Percentiles rank a stretch among this genome's conserved stretches.
phyloP scores from a whole-genome alignment of 257 asterid species.

The Primulina eburnea region DNA sequence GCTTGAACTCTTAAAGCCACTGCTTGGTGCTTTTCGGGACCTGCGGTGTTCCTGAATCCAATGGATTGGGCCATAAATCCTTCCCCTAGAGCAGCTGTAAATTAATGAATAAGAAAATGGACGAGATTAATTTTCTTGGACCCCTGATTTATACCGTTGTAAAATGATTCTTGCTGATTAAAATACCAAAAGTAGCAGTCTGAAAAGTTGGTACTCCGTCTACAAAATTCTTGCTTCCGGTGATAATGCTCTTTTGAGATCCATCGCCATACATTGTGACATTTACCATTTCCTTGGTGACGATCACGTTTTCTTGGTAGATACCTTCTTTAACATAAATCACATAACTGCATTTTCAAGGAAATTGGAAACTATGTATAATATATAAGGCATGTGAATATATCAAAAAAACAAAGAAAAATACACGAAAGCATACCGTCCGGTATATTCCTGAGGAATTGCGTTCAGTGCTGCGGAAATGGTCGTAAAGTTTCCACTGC shows the following conservation, averaged over 20 bases:
- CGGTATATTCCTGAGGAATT: conserved; percentile 31
- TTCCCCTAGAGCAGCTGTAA: conserved; percentile 64
- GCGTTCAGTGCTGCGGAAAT: conserved; percentile 41
- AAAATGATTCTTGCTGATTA: background rate
- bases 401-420: background rate
- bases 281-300: conserved; percentile 64
- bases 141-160: background rate
- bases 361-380: no score
- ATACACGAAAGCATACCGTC: conserved; percentile 28
- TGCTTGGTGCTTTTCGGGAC: conserved; percentile 85
- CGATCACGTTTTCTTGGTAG: conserved; percentile 61
- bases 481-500: conserved; percentile 36
- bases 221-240: conserved; percentile 64
- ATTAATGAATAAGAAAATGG: background rate
- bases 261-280: conserved; percentile 83
- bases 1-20: conserved; percentile 85
- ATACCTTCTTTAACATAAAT: conserved; percentile 74
- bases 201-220: conserved; percentile 75
- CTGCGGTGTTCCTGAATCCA: conserved; percentile 88
- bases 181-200: conserved; percentile 82
- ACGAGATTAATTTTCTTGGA: background rate
- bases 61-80: conserved; percentile 75
- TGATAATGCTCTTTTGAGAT: conserved; percentile 75
- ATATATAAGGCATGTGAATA: background rate
- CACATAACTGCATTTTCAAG: conserved; percentile 46